A percentile compares a stretch with the other conserved stretches of the same genome.
These are phyloP conservation scores for Debaryomyces robertsiae DNA, from an alignment of 1,139 yeast genomes.

Conservation along the genomic window DNA sequence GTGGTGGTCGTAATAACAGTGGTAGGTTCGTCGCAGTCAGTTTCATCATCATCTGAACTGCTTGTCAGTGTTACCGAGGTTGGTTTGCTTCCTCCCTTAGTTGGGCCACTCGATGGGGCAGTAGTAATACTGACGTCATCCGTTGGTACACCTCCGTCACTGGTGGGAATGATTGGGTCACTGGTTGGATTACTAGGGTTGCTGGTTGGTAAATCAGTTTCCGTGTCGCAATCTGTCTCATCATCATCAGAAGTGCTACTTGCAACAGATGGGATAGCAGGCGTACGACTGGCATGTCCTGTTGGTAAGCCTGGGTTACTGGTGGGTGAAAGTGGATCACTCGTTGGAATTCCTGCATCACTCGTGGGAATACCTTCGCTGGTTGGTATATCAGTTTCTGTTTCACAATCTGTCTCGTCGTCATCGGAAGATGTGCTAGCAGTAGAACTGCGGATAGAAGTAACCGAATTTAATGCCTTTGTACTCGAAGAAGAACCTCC, in stretches of 20 bases:
- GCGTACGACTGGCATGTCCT: not conserved
- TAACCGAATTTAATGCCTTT: too few relatives aligned
- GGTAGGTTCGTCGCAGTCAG: constrained; percentile 7
- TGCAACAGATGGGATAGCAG: not conserved
- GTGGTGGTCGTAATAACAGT: constrained; percentile 6
- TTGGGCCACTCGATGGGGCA: too few relatives aligned
- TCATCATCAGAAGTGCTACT: not conserved
- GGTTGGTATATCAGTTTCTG: not conserved
- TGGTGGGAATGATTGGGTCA: not conserved
- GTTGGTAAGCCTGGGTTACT: too few relatives aligned
- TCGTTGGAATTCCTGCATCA: not conserved
- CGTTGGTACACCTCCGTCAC: not conserved
- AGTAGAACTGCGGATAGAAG: not conserved
- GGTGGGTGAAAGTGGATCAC: too few relatives aligned
- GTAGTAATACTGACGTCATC: not conserved
- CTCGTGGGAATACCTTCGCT: not conserved
- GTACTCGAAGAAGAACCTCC: too few relatives aligned
- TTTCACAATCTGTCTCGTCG: not conserved
- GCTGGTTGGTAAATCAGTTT: not conserved
- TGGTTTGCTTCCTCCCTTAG: not conserved
- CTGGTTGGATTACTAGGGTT: not conserved
- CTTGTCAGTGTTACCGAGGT: too few relatives aligned
- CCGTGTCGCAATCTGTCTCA: constrained; percentile 1
- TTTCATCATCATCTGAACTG: constrained; percentile 9
- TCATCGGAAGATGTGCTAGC: not conserved